Conservation (phyloP, 2,329 filamentous ascomycete genomes). For the Xylariaceae sp. region DNA sequence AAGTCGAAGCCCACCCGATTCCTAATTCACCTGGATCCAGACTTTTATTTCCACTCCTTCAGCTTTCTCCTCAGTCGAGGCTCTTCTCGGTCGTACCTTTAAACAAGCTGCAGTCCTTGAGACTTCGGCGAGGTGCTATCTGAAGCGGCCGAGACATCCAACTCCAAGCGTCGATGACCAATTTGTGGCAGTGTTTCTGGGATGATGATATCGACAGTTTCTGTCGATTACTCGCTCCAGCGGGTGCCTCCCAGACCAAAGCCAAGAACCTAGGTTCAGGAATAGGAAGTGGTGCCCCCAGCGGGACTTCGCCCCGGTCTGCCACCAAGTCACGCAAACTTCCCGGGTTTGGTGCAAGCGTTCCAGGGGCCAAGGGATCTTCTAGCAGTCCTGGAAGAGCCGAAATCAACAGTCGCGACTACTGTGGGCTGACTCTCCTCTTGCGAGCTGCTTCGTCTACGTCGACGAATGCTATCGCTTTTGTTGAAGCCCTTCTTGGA, state of each 20-base stretch:
- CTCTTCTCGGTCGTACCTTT: conserved; percentile 59
- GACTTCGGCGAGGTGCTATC: conserved; percentile 70
- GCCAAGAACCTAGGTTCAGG: conserved; percentile 46
- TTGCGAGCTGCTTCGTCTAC: conserved; percentile 78
- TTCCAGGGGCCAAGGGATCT: conserved; percentile 42
- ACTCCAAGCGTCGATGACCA: conserved; percentile 18
- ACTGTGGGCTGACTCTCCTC: conserved; percentile 74
- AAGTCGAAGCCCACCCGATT: neutral
- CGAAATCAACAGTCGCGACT: conserved; percentile 82
- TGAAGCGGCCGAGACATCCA: conserved; percentile 64
- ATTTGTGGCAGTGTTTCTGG: conserved; percentile 90
- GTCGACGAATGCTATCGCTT: conserved; percentile 62
- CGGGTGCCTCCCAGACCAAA: conserved; percentile 50
- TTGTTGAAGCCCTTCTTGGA: conserved; percentile 73
- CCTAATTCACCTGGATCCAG: conserved; percentile 2
- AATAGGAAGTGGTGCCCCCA: conserved; percentile 38
- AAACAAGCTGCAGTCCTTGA: conserved; percentile 85
- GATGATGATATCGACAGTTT: conserved; percentile 97
- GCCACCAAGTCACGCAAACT: conserved; percentile 47
- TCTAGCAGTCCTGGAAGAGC: conserved; percentile 44
- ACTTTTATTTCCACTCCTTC: conserved; percentile 12
- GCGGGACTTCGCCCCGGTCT: conserved; percentile 47
- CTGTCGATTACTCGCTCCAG: conserved; percentile 76
- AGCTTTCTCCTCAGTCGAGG: conserved; percentile 22
- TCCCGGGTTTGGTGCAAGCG: conserved; percentile 44